Evolutionary conservation across 1,139 yeast genomes (phyloP), one percentile per base, ranked within the genome.

Genomic region (Debaryomycetaceae sp.): DNA sequence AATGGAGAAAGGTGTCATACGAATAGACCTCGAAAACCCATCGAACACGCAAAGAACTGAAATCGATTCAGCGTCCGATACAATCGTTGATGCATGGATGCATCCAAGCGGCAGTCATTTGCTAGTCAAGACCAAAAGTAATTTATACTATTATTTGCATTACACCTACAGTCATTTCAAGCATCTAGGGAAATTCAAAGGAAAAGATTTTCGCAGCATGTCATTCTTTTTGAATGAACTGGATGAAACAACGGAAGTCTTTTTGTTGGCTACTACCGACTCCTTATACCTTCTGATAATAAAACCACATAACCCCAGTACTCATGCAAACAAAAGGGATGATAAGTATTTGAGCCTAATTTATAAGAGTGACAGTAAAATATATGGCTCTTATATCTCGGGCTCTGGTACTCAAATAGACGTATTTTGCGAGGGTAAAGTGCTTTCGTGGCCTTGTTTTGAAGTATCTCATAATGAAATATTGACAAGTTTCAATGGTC

Each of bases 61-160:
- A 17, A 42, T 67, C 7, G 65, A 72, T 5, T 35, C 42, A 5
- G 46, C 51, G 5, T 41, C 51, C 15, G 38, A 33, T 3, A 37
- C 33, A 11, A 45, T 68, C 2, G 55, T 63, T 5, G 51, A 60
- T 35, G 48, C 62, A 15, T 72, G 77, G 77, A 44, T 67, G 9
- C 68, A 70, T 40, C 70, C 73, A 3, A 58, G 56, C 42, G 77
- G 76, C 1, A 40, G 45, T 5, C 72, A 67, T 41, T 58, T 72
- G 35, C 49, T 71, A 5, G 47, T 65, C 3, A 67, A 65, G 41
- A 45, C 61, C 5, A 58, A 56, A 35, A 40, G 51, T 24, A 46
- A 50, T 5, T 46, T 43, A 5, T 61, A 63, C 44, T 68, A 51
- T 48, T 67, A 68, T 42, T 51, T 70, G 33, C 65, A 68, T 44